Evolutionary conservation across 129 eudicot species (phyloP).

Genomic region (Calendula officinalis): DNA sequence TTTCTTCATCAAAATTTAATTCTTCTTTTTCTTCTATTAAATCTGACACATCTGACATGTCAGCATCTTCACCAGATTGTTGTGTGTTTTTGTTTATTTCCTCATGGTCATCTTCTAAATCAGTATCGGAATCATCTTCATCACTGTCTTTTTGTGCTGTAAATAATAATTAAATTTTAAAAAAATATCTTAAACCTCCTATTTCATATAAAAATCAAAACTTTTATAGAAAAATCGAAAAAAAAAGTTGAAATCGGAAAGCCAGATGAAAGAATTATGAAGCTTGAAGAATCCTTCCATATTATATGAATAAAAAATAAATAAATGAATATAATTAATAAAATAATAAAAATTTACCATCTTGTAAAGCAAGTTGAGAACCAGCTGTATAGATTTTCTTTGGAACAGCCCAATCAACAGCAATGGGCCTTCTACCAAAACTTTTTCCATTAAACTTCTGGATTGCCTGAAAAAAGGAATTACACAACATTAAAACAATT

Average conservation of each 20-base stretch:
- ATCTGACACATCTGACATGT: conserved; percentile 41
- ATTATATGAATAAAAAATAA: not conserved
- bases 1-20: conserved; percentile 65
- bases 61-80: conserved; percentile 37
- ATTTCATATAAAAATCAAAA: not conserved
- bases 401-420: conserved; percentile 98
- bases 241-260: not conserved
- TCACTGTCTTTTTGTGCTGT: conserved; percentile 55
- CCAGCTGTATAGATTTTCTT: conserved; percentile 71
- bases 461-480: conserved; percentile 58
- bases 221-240: not conserved
- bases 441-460: conserved; percentile 74
- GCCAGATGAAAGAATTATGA: not conserved
- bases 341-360: conserved; percentile 44
- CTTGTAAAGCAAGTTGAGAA: conserved; percentile 37
- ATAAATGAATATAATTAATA: not conserved
- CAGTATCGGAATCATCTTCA: conserved; percentile 46
- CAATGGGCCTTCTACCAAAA: conserved; percentile 73
- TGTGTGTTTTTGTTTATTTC: conserved; percentile 28
- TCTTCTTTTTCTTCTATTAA: conserved; percentile 29
- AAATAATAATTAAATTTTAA: conserved; percentile 8
- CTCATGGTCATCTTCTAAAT: conserved; percentile 43
- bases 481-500: not conserved
- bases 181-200: not conserved
- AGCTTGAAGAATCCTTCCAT: conserved; percentile 1